phyloP scores from a whole-genome alignment of 1,284 basidiomycete genomes.

The Rhodotorula mucilaginosa region DNA sequence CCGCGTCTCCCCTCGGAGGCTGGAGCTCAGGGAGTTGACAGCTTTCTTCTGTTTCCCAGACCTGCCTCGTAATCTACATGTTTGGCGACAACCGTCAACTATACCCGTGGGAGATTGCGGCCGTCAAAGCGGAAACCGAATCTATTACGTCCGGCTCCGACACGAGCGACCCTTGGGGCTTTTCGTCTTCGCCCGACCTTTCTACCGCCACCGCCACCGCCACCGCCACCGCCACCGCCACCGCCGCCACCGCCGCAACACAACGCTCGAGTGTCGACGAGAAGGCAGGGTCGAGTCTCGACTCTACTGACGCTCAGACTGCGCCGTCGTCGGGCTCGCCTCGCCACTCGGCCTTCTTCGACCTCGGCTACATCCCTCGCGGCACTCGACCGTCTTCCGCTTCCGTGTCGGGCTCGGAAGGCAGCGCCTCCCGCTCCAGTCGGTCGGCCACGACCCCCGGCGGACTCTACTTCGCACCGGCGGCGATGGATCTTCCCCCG shows the following conservation, averaged over 20 bases:
- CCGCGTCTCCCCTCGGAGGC: background rate
- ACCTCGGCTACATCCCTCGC: conserved; percentile 35
- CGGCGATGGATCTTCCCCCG: conserved; percentile 15
- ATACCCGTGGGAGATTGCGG: conserved; percentile 26
- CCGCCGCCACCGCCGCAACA: background rate
- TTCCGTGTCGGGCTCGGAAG: conserved; percentile 12
- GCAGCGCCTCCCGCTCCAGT: background rate
- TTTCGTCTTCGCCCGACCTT: background rate
- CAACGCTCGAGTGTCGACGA: background rate
- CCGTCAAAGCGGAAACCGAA: background rate
- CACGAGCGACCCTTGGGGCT: background rate
- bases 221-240: background rate
- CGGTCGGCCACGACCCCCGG: conserved; percentile 26
- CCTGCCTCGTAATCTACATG: conserved; percentile 33
- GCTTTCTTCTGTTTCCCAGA: background rate
- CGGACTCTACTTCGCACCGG: conserved; percentile 35
- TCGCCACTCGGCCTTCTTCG: conserved; percentile 12
- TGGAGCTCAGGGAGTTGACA: no score
- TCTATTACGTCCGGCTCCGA: background rate
- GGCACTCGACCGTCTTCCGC: conserved; percentile 6
- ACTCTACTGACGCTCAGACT: background rate
- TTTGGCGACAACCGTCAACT: conserved; percentile 28
- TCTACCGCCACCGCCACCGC: no score
- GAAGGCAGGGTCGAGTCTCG: background rate
- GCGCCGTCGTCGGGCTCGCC: background rate